These are phyloP conservation scores for Sequoiadendron giganteum DNA, from an alignment of 75 land plant species.

Conservation along the genomic window DNA sequence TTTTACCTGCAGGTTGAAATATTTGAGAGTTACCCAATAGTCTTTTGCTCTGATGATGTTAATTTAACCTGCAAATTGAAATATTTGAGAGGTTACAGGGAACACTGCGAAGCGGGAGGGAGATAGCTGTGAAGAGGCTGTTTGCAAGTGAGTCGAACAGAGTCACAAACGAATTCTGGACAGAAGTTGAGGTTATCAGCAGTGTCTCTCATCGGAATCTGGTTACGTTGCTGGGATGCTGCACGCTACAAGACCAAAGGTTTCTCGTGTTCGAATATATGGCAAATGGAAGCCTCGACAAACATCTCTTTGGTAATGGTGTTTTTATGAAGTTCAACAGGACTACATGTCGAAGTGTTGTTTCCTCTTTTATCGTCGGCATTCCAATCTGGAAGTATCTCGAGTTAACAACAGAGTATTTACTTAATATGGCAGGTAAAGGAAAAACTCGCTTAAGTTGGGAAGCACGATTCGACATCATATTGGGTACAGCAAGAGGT, in stretches of 20 bases:
- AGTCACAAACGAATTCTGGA: conserved; percentile 11
- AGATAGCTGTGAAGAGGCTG: conserved; percentile 15
- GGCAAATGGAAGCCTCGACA: conserved; percentile 12
- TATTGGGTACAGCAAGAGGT: conserved; percentile 13
- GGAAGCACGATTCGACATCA: conserved; percentile 3
- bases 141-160: not conserved
- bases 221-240: conserved; percentile 15
- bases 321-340: too few species aligned
- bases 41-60: not conserved
- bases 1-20: not conserved
- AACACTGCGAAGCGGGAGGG: not conserved
- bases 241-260: conserved; percentile 4
- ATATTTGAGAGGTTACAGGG: conserved; percentile 1
- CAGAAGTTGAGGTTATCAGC: conserved; percentile 15
- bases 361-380: too few species aligned
- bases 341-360: too few species aligned
- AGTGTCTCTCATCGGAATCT: conserved; percentile 19
- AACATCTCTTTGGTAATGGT: conserved; percentile 5
- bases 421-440: not conserved
- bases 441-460: not conserved
- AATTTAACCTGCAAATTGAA: too few species aligned
- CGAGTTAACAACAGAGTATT: too few species aligned
- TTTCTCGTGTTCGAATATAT: conserved; percentile 20
- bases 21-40: not conserved
- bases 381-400: too few species aligned